Evolutionary conservation across 2,329 filamentous ascomycete species (phyloP), one percentile per base, ranked within the genome.

Genomic region (Ustilaginoidea virens): DNA sequence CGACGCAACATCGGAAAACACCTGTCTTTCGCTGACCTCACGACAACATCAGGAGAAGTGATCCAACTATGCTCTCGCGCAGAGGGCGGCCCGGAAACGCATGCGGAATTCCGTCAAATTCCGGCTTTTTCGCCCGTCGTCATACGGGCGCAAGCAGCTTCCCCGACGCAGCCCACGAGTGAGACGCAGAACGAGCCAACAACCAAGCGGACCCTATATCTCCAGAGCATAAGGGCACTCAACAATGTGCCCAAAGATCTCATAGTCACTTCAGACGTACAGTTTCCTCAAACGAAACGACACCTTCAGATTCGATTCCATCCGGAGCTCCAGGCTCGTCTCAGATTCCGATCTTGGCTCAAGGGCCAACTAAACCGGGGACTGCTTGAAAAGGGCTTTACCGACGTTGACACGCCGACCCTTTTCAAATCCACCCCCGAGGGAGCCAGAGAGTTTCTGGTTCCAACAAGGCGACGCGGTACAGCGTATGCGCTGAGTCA

Each of bases 351-450:
- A n/a, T 64, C 71, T 15, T 59, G 62, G 38, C 62, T 77, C 4
- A 60, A 55, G 21, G 61, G 58, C 4, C 61, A 61, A 33, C 53
- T 62, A 18, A 71, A 61, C 36, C 61, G 65, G 25, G 45, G 61
- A 7, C 61, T 85, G 18, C 58, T 64, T 11, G 49, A 60, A 5
- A 60, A 63, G 16, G 65, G 61, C 1, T 87, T 86, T 43, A 60
- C 68, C 9, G 80, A 96, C 40, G 69, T 96, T 18, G 90, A 98
- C 49, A 98, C 90, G 0, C 90, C 90, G 0, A 59, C 94, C 4
- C 65, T 98, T 1, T 98, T 98, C 68, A 98, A 96, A 52, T 94
- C 90, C 0, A 98, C 90, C 0, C 83, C 90, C 0, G 90, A 98
- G 56, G 90, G 90, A 1, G 92, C 90, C 1, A 68, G 87, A 27